Conservation (phyloP, 140 eudicot genomes). For the Bidens hawaiensis region DNA sequence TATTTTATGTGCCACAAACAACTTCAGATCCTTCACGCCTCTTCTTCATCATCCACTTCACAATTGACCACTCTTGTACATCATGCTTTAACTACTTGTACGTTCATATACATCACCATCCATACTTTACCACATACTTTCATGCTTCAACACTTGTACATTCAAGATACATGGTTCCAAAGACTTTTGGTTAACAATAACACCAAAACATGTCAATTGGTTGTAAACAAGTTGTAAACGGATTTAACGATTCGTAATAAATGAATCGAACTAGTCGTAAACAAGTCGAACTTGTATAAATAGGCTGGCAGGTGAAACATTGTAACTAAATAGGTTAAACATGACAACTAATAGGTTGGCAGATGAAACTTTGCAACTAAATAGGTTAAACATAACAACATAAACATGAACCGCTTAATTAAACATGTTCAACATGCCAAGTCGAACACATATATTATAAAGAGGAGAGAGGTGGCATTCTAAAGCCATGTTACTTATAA, state of each 20-base stretch:
- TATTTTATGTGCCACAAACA: slow-evolving; percentile 25
- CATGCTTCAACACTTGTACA: slow-evolving; percentile 3
- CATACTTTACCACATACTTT: not conserved
- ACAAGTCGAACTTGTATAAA: not conserved
- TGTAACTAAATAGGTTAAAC: too few species aligned
- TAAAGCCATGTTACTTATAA: too few species aligned
- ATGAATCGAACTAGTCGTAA: too few species aligned
- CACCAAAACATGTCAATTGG: not conserved
- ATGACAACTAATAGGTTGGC: too few species aligned
- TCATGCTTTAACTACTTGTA: slow-evolving; percentile 25
- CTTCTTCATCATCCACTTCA: slow-evolving; percentile 33
- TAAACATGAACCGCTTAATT: not conserved
- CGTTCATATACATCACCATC: slow-evolving; percentile 1
- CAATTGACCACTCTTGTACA: slow-evolving; percentile 25
- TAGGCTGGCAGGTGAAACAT: too few species aligned
- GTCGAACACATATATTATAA: too few species aligned
- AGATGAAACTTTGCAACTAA: too few species aligned
- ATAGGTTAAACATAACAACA: too few species aligned
- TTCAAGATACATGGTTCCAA: not conserved
- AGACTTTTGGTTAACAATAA: slow-evolving; percentile 9
- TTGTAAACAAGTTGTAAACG: not conserved
- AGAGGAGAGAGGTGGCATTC: too few species aligned
- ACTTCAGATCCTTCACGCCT: slow-evolving; percentile 39
- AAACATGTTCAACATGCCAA: too few species aligned
- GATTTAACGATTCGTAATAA: too few species aligned